Base-by-base conservation (phyloP, 768 basidiomycete species). In the Panellus pusillus region DNA sequence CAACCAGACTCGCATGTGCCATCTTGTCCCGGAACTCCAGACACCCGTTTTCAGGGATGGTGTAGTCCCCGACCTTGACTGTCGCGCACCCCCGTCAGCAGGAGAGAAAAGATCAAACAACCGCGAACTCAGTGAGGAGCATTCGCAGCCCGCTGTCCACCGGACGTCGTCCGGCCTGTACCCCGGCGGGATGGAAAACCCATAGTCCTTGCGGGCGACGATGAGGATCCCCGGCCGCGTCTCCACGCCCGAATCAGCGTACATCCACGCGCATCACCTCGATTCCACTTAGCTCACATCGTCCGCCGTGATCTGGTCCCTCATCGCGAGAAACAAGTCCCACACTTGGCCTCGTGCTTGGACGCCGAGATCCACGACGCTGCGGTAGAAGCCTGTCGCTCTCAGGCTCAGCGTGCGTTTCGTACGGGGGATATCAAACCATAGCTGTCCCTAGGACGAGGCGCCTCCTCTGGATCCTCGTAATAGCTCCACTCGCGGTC, bases 51-150 rank as follows among this genome's bases (percentile, higher is more conserved):
- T 37, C 40, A 1, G 57, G 57, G 31, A 58, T 47, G 13, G 12
- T 50, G 53, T 55, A 55, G 27, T 59, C 53, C n/a, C 58, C 47
- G 29, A 58, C 57, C 17, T 58, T 58, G 29, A 58, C 55, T 57
- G 32, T 24, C 6, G 24, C 24, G 24, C 24, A 24, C 24, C 24
- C 6, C 24, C 3, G 24, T 24, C 6, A 24, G 24, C 24, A 24
- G 24, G 6, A 24, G 24, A 24, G 24, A 24, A 24, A 24, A 24
- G n/a, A 24, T 24, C 3, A 24, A 24, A 24, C 24, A 24, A 24
- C 2, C 18, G 50, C 43, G 13, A 50, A 58, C 57, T 31, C 32
- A 59, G 38, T 14, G 53, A 59, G 4, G 58, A 55, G 9, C 35
- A 24, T 44, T 55, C 58, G 12, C 58, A 59, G 6, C 41, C 44